Evolutionary conservation across 2,329 filamentous ascomycete species (phyloP), one percentile per base, ranked within the genome.

Genomic region (Aspergillus calidoustus): DNA sequence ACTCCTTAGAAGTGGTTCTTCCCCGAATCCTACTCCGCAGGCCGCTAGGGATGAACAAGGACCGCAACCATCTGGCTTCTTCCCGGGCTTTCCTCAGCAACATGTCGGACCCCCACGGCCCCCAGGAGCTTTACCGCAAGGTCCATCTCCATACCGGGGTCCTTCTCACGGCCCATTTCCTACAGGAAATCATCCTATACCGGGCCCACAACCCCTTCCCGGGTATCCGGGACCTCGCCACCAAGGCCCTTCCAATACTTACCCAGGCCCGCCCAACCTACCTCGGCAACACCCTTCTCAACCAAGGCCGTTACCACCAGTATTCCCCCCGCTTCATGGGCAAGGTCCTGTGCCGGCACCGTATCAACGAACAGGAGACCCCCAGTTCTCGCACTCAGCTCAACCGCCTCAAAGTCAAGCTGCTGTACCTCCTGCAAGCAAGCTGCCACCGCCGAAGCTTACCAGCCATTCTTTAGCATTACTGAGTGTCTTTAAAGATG

Each of bases 401-500:
- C 76, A 74, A 34, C 63, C 67, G 34, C 64, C 72, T 46, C 72
- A 74, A 47, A 56, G 75, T 54, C 77, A 78, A 59, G 78, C 81
- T 46, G 73, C 76, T 41, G 80, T 84, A 31, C 87, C 86, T 1
- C 80, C 84, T 38, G 84, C 86, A 73, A 86, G 67, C 71, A 84
- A 84, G 55, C 71, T 89, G 25, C 86, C 87, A 17, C 79, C 83
- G 44, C 85, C 86, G 7, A 85, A 83, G 64, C 80, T 89, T 34
- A 87, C 79, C 41, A 81, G 81, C 13, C 86, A 89, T 71, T 81
- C 85, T 1, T 77, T 85, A 61, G 80, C 81, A n/a, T 72, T 89
- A 38, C 75, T 89, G 53, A 85, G 83, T 66, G 80, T 84, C 1
- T 88, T 89, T 77, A 88, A 83, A 66, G 70, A 71, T 38, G 69